Percentiles rank a stretch among this genome's conserved stretches.
Evolutionary conservation across 805 yeast genomes (phyloP).

Genomic region (Yarrowia alimentaria): DNA sequence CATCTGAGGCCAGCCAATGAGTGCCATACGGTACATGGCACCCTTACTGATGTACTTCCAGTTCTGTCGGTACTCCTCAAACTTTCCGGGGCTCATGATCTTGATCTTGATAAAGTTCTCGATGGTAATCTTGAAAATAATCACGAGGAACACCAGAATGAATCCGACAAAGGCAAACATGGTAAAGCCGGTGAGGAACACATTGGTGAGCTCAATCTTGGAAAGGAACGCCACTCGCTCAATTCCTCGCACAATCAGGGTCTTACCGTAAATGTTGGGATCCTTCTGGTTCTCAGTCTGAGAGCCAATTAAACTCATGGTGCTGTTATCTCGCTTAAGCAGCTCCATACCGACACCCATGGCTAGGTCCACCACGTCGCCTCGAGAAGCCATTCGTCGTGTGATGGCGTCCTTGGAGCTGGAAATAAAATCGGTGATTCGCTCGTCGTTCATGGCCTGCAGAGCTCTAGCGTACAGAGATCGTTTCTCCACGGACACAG

Average conservation of each 20-base stretch:
- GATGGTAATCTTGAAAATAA: constrained; percentile 65
- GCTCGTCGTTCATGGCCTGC: constrained; percentile 27
- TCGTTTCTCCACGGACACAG: constrained; percentile 70
- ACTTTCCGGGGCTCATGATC: constrained; percentile 59
- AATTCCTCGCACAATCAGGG: constrained; percentile 82
- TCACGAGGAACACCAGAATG: constrained; percentile 52
- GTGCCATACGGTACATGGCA: constrained; percentile 74
- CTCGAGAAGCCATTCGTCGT: constrained; percentile 17
- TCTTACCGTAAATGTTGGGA: constrained; percentile 57
- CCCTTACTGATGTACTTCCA: constrained; percentile 90
- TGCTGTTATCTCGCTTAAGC: constrained; percentile 3
- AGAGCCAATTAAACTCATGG: background rate
- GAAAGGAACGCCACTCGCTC: constrained; percentile 87
- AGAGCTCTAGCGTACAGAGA: constrained; percentile 31
- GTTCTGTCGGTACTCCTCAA: constrained; percentile 72
- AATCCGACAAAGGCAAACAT: constrained; percentile 76
- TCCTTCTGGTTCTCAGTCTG: constrained; percentile 53
- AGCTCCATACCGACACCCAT: constrained; percentile 1
- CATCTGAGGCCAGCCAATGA: constrained; percentile 85
- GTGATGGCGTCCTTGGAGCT: constrained; percentile 16
- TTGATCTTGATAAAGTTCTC: constrained; percentile 63
- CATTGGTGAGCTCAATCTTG: constrained; percentile 77
- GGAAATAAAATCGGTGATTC: constrained; percentile 1
- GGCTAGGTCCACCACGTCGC: constrained; percentile 13
- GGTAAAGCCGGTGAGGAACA: constrained; percentile 82